Evolutionary conservation across 176 grass and related monocot species (phyloP), one percentile per base, ranked within the genome.

Genomic region (Thinopyrum elongatum): DNA sequence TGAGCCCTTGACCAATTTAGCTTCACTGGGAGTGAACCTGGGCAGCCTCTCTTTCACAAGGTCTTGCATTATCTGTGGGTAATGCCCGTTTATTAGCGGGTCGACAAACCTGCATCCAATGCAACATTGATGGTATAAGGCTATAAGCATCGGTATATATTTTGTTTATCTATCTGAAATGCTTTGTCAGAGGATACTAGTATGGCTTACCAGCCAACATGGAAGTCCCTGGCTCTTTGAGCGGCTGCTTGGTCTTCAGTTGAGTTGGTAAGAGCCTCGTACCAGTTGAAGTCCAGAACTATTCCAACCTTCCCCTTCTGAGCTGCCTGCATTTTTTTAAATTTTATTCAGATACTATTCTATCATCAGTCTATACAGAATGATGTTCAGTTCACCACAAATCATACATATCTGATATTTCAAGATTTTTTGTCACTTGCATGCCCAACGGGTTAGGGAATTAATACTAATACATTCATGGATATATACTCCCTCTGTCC

Each of bases 151-250:
- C 16, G 78, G 39, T 41, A 10, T 59, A 35, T 73, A 28, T 71
- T 65, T 30, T 68, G 8, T 57, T 57, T 57, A 53, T 53, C 49
- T 3, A 27, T 51, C 19, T 42, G 4, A 71, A 74, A 77, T 25
- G n/a, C 69, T 57, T n/a, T 67, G 21, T 41, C 10, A 71, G 65
- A 86, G 70, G 82, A 58, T 70, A 57, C 10, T 72, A 46, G 15
- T 61, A 64, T 82, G 22, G 62, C 27, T 89, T 88, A 95, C 95
- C 95, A 97, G 80, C 95, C 95, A 82, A 97, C n/a, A 67, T 95
- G 93, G 78, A 95, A 95, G 85, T 97, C 95, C 53, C 95, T 95
- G 59, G 93, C 89, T 97, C 95, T 95, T 86, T 95, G 89, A 63
- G 90, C 92, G 4, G 95, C 92, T 84, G 78, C 95, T 85, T 83